A percentile compares a stretch with the other conserved stretches of the same genome.
phyloP scores from a whole-genome alignment of 2,329 filamentous ascomycete genomes.

The Venturia pyrina region DNA sequence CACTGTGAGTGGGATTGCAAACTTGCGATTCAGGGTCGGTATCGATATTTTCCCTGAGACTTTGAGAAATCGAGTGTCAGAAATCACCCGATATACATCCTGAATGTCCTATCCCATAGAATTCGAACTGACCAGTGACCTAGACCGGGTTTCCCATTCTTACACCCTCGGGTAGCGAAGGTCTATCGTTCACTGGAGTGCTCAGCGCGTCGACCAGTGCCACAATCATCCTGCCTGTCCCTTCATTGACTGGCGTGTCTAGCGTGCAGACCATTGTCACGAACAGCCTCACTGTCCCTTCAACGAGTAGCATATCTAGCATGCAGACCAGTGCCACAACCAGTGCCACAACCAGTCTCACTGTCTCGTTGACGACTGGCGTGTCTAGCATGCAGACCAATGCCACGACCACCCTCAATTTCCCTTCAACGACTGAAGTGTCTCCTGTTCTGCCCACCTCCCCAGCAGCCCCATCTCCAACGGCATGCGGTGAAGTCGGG shows the following conservation, averaged over 20 bases:
- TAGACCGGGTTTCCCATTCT: not conserved
- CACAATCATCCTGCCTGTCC: not conserved
- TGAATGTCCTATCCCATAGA: not conserved
- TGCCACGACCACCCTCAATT: not conserved
- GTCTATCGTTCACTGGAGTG: not conserved
- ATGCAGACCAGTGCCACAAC: not conserved
- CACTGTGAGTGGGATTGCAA: not conserved
- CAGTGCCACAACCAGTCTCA: not conserved
- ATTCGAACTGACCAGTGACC: not conserved
- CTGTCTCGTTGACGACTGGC: not conserved
- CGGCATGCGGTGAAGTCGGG: constrained; percentile 34
- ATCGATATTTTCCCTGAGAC: too few relatives aligned
- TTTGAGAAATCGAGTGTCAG: too few relatives aligned
- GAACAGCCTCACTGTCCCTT: too few relatives aligned
- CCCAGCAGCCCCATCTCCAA: constrained; percentile 2
- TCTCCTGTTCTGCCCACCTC: not conserved
- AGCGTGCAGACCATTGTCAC: too few relatives aligned
- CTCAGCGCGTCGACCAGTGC: not conserved
- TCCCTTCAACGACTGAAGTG: not conserved
- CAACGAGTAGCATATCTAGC: not conserved
- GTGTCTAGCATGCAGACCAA: not conserved
- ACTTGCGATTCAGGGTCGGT: not conserved
- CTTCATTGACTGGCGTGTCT: too few relatives aligned
- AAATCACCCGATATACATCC: too few relatives aligned
- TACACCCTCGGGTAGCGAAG: not conserved